These are phyloP conservation scores for Penicillium waksmanii DNA, from an alignment of 495 filamentous ascomycete species.

Conservation along the genomic window DNA sequence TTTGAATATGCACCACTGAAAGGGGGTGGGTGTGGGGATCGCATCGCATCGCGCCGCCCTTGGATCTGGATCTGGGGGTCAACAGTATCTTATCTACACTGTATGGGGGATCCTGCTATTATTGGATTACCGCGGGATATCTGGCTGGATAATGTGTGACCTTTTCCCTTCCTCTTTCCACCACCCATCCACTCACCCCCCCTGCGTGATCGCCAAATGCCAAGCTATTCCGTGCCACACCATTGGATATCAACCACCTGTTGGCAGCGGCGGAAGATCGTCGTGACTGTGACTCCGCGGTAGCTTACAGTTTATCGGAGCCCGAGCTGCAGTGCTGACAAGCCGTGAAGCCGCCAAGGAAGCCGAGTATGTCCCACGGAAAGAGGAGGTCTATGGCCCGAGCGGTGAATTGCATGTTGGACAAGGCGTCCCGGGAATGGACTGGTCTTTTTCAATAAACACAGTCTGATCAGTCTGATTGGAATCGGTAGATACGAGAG, in stretches of 20 bases:
- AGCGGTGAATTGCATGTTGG: constrained; percentile 26
- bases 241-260: constrained; percentile 16
- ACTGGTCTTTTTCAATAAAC: constrained; percentile 11
- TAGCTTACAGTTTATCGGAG: constrained; percentile 25
- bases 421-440: constrained; percentile 17
- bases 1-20: constrained; percentile 51
- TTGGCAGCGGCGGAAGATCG: constrained; percentile 19
- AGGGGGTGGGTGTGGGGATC: constrained; percentile 13
- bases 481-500: constrained; percentile 13
- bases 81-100: constrained; percentile 8
- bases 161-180: neutral
- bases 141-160: constrained; percentile 20
- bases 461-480: constrained; percentile 12
- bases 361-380: constrained; percentile 25
- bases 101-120: constrained; percentile 8
- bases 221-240: constrained; percentile 34
- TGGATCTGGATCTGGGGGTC: constrained; percentile 1
- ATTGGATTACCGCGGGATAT: neutral
- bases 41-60: constrained; percentile 17
- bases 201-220: constrained; percentile 46
- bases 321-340: constrained; percentile 18
- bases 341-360: constrained; percentile 24
- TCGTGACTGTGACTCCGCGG: constrained; percentile 12
- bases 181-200: neutral
- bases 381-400: constrained; percentile 21